Evolutionary conservation across 352 stramenopile genomes (phyloP), one percentile per base, ranked within the genome.

Genomic region (Globisporangium megalacanthum): DNA sequence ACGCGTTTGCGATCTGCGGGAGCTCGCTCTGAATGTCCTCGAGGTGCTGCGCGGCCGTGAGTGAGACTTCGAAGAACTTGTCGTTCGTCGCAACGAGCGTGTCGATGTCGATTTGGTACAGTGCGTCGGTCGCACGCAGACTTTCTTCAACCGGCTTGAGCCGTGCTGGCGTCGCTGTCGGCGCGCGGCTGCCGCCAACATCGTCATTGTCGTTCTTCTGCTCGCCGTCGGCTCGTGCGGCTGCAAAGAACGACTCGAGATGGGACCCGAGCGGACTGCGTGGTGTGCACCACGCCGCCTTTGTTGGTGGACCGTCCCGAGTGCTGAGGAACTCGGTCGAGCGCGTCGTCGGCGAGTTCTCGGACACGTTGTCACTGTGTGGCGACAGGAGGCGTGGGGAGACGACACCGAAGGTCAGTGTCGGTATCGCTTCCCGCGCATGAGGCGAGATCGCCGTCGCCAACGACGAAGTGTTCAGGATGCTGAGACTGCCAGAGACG

Each of bases 41-140:
- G 17, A 87, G 17, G 49, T 90, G 77, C 45, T 85, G 72, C 15
- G 48, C 64, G 25, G 80, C 77, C 4, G 76, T 77, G 5, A 42
- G 55, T 1, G 76, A 62, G 50, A 90, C 83, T 55, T 88, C 78
- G 6, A 90, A 49, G 49, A 88, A 88, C 53, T 83, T 88, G 51
- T 73, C 63, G 36, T 77, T 79, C 31, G 72, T 70, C 1, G 70
- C 54, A 15, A 56, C 45, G 5, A 90, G 65, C 13, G 61, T 53
- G 15, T 79, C 60, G 47, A 88, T 61, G 37, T 91, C 73, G 20
- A 91, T 53, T 19, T 52, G 58, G 61, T 86, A 88, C 19, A 72
- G 65, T 54, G 79, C 64, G 44, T 79, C 70, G 0, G 69, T 70
- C 20, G 64, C 58, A 17, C 60, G 62, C 31, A 89, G 68, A 4